Evolutionary conservation across 306 rosid species (phyloP), one percentile per base, ranked within the genome.

Genomic region (Cercis canadensis): DNA sequence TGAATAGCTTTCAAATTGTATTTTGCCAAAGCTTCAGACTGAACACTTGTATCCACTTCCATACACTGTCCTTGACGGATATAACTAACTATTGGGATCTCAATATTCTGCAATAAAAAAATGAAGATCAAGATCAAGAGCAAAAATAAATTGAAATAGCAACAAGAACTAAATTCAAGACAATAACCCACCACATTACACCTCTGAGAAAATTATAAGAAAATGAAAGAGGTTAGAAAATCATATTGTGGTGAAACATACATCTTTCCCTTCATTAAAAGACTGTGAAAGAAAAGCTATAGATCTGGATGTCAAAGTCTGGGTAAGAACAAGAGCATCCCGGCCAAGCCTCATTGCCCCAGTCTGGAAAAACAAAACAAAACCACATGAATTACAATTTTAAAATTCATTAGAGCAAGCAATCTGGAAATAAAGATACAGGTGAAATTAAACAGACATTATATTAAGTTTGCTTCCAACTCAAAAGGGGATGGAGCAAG

Each of bases 261-360:
- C 90, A 61, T 82, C 83, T 77, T 86, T 86, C 66, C 78, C 85
- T 73, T 82, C 83, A 66, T 86, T 86, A 75, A 86, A 46, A 11
- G 90, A 70, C 71, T 86, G 90, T 57, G 90, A 86, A 74, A 86
- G 85, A 72, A 86, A 86, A 36, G 90, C 90, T 44, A 86, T 47
- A 24, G 83, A 82, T 86, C 90, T 74, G 53, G 90, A 86, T 57
- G 47, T 53, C 46, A 77, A 77, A 45, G 90, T 82, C 79, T 86
- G 90, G 58, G 90, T 82, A 37, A 86, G 60, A 82, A 86, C 87
- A 62, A 86, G 80, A 74, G 63, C 83, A 70, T 86, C 90, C 51
- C 71, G 77, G 29, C 90, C 90, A 74, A 86, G 85, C 73, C 90
- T 82, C 90, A 86, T 86, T 39, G 87, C 78, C 66, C 90, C 90